phyloP scores from a whole-genome alignment of 139 green algal genomes.

The Closterium sp. region DNA sequence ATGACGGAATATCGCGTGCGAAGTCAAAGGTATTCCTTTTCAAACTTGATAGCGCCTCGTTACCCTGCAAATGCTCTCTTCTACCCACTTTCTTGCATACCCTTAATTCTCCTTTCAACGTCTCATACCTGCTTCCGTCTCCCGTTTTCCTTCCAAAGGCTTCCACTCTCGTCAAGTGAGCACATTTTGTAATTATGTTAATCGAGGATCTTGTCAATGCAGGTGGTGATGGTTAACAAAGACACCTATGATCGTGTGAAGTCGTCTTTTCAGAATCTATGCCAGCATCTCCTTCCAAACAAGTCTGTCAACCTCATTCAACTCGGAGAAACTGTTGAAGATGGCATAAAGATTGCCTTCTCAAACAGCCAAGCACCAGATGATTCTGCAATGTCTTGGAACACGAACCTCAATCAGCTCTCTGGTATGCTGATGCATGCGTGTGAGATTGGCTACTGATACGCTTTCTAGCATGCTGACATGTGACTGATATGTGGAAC shows the following conservation, averaged over 20 bases:
- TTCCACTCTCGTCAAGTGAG: no score
- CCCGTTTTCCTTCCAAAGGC: no score
- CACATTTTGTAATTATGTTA: no score
- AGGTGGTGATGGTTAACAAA: slow-evolving; percentile 13
- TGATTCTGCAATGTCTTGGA: neutral
- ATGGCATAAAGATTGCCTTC: slow-evolving; percentile 13
- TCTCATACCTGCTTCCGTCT: no score
- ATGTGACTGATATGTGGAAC: neutral
- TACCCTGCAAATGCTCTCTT: neutral
- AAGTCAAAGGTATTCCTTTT: neutral
- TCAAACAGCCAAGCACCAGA: neutral
- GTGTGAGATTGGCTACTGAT: neutral
- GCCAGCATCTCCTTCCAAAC: slow-evolving; percentile 22
- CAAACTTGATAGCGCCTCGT: neutral
- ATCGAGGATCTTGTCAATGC: neutral
- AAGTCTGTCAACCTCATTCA: slow-evolving; percentile 16
- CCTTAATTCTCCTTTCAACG: no score
- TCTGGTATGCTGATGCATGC: neutral
- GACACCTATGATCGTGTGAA: neutral
- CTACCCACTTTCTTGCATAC: neutral
- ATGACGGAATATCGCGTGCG: neutral
- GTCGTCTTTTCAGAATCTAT: slow-evolving; percentile 5
- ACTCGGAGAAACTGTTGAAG: slow-evolving; percentile 10
- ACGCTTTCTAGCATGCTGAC: neutral
- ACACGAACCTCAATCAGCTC: slow-evolving; percentile 21